A percentile compares a stretch with the other conserved stretches of the same genome.
Evolutionary conservation across 2,329 filamentous ascomycete genomes (phyloP).

Genomic region (Cryoendolithus antarcticus): DNA sequence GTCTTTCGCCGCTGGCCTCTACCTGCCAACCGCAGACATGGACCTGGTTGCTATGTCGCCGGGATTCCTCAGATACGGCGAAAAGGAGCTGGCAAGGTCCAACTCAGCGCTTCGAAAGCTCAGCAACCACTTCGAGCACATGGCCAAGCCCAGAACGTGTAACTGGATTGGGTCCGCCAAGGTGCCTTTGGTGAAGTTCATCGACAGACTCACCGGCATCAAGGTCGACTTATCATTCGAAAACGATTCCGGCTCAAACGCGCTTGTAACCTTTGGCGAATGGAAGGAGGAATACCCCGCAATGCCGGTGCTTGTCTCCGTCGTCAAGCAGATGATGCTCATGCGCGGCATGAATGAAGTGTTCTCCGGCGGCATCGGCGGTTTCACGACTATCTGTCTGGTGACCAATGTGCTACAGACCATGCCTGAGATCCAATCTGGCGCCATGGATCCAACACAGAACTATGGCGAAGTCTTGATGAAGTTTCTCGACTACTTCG

Average conservation of each 20-base stretch:
- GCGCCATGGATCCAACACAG: slow-evolving; percentile 42
- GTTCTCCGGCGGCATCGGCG: slow-evolving; percentile 78
- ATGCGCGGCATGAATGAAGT: slow-evolving; percentile 91
- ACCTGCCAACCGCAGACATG: slow-evolving; percentile 76
- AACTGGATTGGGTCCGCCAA: slow-evolving; percentile 40
- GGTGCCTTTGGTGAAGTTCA: slow-evolving; percentile 86
- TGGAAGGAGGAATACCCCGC: slow-evolving; percentile 74
- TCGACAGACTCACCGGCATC: slow-evolving; percentile 64
- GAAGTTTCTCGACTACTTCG: slow-evolving; percentile 82
- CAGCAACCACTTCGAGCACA: slow-evolving; percentile 43
- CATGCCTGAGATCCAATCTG: slow-evolving; percentile 56
- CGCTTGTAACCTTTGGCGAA: slow-evolving; percentile 63
- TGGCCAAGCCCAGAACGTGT: slow-evolving; percentile 36
- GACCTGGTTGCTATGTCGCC: slow-evolving; percentile 69
- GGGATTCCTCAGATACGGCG: slow-evolving; percentile 1
- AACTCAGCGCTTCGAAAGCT: slow-evolving; percentile 50
- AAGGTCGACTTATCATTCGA: slow-evolving; percentile 93
- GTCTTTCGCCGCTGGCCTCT: slow-evolving; percentile 73
- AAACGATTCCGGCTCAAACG: slow-evolving; percentile 68
- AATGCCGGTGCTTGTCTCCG: slow-evolving; percentile 73
- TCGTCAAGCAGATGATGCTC: slow-evolving; percentile 84
- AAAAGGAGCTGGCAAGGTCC: slow-evolving; percentile 22
- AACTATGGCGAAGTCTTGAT: slow-evolving; percentile 73
- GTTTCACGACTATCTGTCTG: slow-evolving; percentile 87
- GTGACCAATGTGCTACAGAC: slow-evolving; percentile 73